Evolutionary conservation across 169 alveolate species (phyloP), one percentile per base, ranked within the genome.

Genomic region (Cryptosporidium sp.): DNA sequence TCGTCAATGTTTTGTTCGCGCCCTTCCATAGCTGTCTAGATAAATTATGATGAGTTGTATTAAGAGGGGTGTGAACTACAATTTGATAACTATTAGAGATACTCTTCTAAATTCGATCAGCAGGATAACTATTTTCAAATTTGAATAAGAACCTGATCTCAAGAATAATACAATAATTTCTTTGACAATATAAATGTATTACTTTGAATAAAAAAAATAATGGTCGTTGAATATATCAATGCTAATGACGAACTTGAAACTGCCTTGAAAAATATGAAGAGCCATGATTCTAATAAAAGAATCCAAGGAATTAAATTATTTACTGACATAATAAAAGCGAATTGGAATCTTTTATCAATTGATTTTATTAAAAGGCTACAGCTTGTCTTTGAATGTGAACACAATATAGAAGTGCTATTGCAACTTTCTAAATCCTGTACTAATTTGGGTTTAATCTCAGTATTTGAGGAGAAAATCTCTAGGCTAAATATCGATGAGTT

Each of bases 361-460:
- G 35, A 73, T 8, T 33, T 14, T 16, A 52, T 59, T 52, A 35
- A 55, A 12, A 58, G 35, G 43, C 86, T 73, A 4, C 86, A 58
- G 21, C 14, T 31, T 10, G 29, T 62, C 16, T 80, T 80, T 39
- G 89, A 80, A 45, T 80, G 89, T n/a, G 89, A 80, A 39, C 69
- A 80, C 37, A 50, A 65, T 23, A 80, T n/a, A 26, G 80, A 80
- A 37, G 89, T 80, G 37, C 68, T 80, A 29, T 31, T 80, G 55
- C 41, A 62, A 39, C 45, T 80, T 21, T 59, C 89, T 10, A 80
- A 67, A 29, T 48, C 62, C 2, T 80, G 89, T 61, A 62, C 67
- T 26, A 80, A 62, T 23, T 59, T 80, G 52, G 89, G 69, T n/a
- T 18, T 62, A 23, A 48, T 59, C n/a, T 73, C 86, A 10, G 61